phyloP scores from a whole-genome alignment of 352 stramenopile genomes.

The Globisporangium solare region DNA sequence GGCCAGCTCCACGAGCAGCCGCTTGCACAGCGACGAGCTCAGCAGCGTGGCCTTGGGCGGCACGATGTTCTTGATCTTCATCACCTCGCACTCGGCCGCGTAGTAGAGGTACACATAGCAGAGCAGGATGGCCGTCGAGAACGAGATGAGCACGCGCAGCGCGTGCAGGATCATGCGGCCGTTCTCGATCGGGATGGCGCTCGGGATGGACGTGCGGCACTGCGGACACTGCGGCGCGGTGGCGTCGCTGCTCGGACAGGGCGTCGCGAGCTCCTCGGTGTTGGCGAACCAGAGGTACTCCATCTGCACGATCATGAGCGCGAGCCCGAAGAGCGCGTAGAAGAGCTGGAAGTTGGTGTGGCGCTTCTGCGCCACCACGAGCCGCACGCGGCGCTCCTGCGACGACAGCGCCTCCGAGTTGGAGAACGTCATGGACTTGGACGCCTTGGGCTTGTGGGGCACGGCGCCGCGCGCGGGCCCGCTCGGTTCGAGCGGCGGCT shows the following conservation, averaged over 20 bases:
- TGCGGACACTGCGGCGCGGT: slow-evolving; percentile 27
- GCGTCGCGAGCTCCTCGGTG: slow-evolving; percentile 28
- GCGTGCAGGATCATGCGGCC: slow-evolving; percentile 64
- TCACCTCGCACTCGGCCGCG: slow-evolving; percentile 57
- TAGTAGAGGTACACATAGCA: slow-evolving; percentile 73
- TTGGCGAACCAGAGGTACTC: slow-evolving; percentile 72
- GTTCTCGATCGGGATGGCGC: slow-evolving; percentile 32
- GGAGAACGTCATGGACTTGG: slow-evolving; percentile 16
- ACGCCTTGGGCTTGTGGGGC: slow-evolving; percentile 13
- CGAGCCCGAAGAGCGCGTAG: slow-evolving; percentile 56
- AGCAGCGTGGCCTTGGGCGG: slow-evolving; percentile 60
- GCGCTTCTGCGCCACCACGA: slow-evolving; percentile 39
- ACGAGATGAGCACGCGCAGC: slow-evolving; percentile 59
- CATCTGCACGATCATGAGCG: slow-evolving; percentile 73
- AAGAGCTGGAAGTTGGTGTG: slow-evolving; percentile 66
- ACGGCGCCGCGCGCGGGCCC: slow-evolving; percentile 7
- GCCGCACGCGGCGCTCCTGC: slow-evolving; percentile 47
- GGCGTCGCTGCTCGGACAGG: slow-evolving; percentile 12
- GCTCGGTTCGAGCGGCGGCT: background rate
- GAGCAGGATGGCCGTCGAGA: slow-evolving; percentile 58
- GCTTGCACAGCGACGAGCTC: slow-evolving; percentile 43
- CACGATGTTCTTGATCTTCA: slow-evolving; percentile 82
- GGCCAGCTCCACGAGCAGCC: slow-evolving; percentile 43
- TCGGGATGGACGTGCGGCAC: slow-evolving; percentile 26
- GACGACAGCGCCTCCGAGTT: slow-evolving; percentile 34